Conservation (phyloP, 192 early-diverging fungal species). For the Entophlyctis luteolus region DNA sequence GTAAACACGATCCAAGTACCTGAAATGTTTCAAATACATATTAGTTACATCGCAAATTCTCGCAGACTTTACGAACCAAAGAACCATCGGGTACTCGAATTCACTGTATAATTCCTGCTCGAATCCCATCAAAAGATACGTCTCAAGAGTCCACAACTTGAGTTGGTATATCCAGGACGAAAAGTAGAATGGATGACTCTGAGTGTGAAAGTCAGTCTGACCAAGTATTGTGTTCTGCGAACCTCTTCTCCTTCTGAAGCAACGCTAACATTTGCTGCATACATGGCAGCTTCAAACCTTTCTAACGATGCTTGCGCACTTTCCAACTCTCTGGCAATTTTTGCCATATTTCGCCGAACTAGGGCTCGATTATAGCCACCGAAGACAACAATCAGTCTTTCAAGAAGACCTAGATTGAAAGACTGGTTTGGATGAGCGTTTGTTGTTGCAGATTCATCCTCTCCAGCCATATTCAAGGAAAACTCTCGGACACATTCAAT, state of each 20-base stretch:
- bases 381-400: slow-evolving; percentile 1
- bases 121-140: slow-evolving; percentile 22
- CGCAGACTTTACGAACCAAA: neutral
- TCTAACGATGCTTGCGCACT: slow-evolving; percentile 10
- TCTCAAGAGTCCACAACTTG: slow-evolving; percentile 15
- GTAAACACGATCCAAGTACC: slow-evolving; percentile 17
- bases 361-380: slow-evolving; percentile 21
- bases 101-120: slow-evolving; percentile 24
- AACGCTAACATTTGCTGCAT: no score
- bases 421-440: neutral
- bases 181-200: slow-evolving; percentile 19
- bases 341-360: slow-evolving; percentile 17
- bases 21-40: neutral
- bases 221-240: neutral
- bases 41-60: neutral
- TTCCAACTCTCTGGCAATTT: slow-evolving; percentile 18
- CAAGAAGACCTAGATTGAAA: neutral
- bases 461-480: neutral
- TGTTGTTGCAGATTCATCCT: no score
- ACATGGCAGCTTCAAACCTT: no score
- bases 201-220: neutral
- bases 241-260: no score
- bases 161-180: slow-evolving; percentile 24
- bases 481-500: neutral
- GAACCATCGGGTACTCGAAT: slow-evolving; percentile 22